Base-by-base conservation (phyloP, 2,329 filamentous ascomycete genomes). In the Mariannaea sp. region DNA sequence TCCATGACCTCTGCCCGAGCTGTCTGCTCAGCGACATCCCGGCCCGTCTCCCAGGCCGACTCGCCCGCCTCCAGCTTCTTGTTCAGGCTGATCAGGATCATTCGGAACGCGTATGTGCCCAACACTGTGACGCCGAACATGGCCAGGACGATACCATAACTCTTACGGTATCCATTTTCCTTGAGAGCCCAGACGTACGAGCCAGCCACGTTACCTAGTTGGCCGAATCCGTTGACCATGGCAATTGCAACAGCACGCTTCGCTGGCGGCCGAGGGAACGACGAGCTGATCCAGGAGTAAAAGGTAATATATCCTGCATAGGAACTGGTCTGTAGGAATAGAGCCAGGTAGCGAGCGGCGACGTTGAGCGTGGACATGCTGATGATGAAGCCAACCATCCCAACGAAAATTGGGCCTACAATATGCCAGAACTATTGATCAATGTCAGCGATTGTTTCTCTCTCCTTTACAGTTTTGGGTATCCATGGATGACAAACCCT, bases 231-330 rank as follows among this genome's bases (percentile, higher is more conserved):
- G 66, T 85, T 85, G 73, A 85, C 79, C 67, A 84, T 75, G 50
- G 82, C 82, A 38, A 85, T 80, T 16, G 81, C 82, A 2, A 84
- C 82, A 8, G 82, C 82, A 27, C 82, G 80, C 74, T 85, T 85
- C 3, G 82, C 82, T 0, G 81, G 82, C 0, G 80, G 82, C 1
- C 82, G 79, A 0, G 82, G 82, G 70, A 82, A 81, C 0, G 79
- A 80, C 0, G 78, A 80, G 45, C 75, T 77, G 63, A 83, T 83
- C 81, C 81, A 83, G 0, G 79, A 81, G 68, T 81, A 81, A 57
- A 82, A 79, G 44, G 83, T 79, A 64, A 82, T 81, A 70, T 80
- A 80, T 19, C 80, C 80, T 0, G 82, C 81, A 57, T 85, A 85
- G 2, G 80, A 78, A 24, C 74, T 75, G 0, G 82, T 78, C 62